phyloP scores from a whole-genome alignment of 306 rosid genomes.

The Quillaja saponaria region DNA sequence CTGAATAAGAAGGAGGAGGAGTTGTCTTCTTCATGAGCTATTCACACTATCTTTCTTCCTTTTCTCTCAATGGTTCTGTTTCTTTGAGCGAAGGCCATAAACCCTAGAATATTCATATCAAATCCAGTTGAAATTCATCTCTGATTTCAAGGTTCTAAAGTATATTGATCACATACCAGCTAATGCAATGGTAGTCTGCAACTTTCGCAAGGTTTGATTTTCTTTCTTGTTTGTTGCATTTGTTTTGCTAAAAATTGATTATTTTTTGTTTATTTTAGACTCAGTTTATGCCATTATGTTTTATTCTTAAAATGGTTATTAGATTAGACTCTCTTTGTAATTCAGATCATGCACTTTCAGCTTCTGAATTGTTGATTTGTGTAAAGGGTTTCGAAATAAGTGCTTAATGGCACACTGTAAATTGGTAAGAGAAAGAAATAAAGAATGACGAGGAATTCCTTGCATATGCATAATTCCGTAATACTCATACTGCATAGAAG shows the following conservation, averaged over 20 bases:
- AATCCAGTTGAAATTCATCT: slow-evolving; percentile 22
- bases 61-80: slow-evolving; percentile 10
- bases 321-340: slow-evolving; percentile 49
- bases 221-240: slow-evolving; percentile 6
- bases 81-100: slow-evolving; percentile 23
- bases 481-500: neutral
- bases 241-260: neutral
- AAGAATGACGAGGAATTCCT: slow-evolving; percentile 23
- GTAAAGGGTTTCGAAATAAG: slow-evolving; percentile 7
- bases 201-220: slow-evolving; percentile 85
- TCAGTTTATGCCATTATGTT: slow-evolving; percentile 23
- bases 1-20: slow-evolving; percentile 30
- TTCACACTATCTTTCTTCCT: neutral
- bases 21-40: slow-evolving; percentile 11
- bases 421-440: slow-evolving; percentile 24
- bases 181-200: slow-evolving; percentile 99
- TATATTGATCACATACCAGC: slow-evolving; percentile 32
- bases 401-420: slow-evolving; percentile 20
- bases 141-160: neutral
- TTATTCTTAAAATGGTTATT: slow-evolving; percentile 33
- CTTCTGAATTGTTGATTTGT: slow-evolving; percentile 32
- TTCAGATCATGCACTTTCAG: slow-evolving; percentile 28
- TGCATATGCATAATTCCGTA: neutral
- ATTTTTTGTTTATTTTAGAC: slow-evolving; percentile 27
- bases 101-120: slow-evolving; percentile 10